Evolutionary conservation across 169 alveolate genomes (phyloP).

Genomic region (Cryptosporidium sp.): DNA sequence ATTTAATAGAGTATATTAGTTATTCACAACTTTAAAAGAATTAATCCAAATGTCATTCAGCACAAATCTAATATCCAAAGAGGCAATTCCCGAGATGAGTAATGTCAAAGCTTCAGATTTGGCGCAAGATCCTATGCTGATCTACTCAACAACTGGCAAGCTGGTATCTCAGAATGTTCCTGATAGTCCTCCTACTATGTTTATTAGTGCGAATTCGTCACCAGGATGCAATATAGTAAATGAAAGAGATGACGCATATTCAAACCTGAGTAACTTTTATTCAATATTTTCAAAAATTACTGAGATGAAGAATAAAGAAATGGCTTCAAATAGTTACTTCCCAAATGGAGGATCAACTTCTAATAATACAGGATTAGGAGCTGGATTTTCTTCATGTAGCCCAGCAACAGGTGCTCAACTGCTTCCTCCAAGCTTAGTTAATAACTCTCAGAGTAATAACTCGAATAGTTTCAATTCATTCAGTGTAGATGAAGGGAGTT

Average conservation of each 20-base stretch:
- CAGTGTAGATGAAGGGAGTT: constrained; percentile 3
- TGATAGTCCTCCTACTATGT: constrained; percentile 69
- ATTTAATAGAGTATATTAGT: not conserved
- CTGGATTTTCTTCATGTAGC: not conserved
- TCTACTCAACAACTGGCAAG: constrained; percentile 10
- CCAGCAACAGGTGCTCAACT: constrained; percentile 24
- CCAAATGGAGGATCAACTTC: not conserved
- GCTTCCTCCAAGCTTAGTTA: constrained; percentile 66
- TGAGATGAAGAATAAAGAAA: constrained; percentile 33
- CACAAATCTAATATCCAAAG: constrained; percentile 14
- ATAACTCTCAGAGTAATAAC: constrained; percentile 18
- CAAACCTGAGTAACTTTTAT: constrained; percentile 28
- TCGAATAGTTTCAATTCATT: not conserved
- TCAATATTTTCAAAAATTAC: constrained; percentile 18
- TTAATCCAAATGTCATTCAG: constrained; percentile 13
- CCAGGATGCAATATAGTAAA: constrained; percentile 27
- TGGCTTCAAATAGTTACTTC: not conserved
- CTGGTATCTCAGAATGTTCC: constrained; percentile 42
- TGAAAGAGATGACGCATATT: constrained; percentile 33
- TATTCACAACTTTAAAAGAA: not conserved
- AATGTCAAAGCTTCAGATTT: not conserved
- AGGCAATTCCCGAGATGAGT: not conserved
- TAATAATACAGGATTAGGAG: not conserved
- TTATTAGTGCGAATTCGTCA: constrained; percentile 63
- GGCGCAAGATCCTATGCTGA: constrained; percentile 1